Base-by-base conservation (phyloP, 225 moss, liverwort and hornwort genomes). In the Rhytidiadelphus loreus region DNA sequence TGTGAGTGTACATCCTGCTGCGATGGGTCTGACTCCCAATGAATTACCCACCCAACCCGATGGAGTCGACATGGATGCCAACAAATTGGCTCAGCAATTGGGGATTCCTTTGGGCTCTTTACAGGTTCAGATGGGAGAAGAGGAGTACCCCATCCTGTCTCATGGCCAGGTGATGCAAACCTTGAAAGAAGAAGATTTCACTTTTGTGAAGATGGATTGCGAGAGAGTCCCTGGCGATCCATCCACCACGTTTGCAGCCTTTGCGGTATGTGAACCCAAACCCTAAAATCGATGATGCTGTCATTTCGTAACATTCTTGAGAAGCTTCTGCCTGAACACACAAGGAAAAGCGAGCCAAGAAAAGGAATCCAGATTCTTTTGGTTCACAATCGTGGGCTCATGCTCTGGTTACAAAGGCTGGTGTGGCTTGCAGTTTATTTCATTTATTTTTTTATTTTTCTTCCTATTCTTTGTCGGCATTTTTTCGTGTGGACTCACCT, bases 161-260 rank as follows among this genome's bases (percentile, higher is more conserved):
- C 76, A 81, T 72, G 90, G 88, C 32, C 66, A 88, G 65, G 83
- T 82, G 71, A 71, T 88, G 78, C 83, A 88, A 71, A 29, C 82
- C 46, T 80, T 88, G 68, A 92, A 92, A 77, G 81, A 85, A 50
- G 90, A 92, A 86, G 90, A 90, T 62, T 90, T 86, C 65, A 22
- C 78, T 33, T 76, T 88, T 57, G 86, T 52, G 50, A 90, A 92
- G 85, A 64, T 30, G 30, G 69, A 92, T 50, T 94, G 95, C 62
- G 72, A 87, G 62, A 91, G 93, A 77, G 84, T 89, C 8, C 88
- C 89, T 14, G 91, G 90, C 15, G 93, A 93, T 85, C 88, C 81
- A 30, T 81, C 92, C 57, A 90, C 92, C 60, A 87, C 92, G 35
- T 93, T 92, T 81, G 89, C 90, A 60, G 95, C 93, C 23, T 96